phyloP scores from a whole-genome alignment of 345 rosid species.

The Brassica nigra region DNA sequence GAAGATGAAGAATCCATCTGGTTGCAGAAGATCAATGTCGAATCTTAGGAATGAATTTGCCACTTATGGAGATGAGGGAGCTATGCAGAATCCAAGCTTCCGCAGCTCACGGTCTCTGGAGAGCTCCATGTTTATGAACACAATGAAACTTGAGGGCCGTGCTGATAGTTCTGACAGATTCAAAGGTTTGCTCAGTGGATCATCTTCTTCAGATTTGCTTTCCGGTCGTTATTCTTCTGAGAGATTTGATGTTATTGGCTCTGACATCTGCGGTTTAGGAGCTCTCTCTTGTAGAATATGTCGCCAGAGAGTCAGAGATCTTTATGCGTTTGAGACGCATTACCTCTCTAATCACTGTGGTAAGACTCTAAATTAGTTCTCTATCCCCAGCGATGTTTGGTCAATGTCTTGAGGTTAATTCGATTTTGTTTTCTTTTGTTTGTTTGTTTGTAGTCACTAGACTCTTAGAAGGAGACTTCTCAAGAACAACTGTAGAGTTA shows the following conservation, averaged over 20 bases:
- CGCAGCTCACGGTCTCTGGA: conserved; percentile 56
- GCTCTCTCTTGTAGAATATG: conserved; percentile 55
- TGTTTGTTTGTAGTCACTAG: conserved; percentile 47
- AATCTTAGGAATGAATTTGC: conserved; percentile 46
- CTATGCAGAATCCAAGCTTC: conserved; percentile 40
- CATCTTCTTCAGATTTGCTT: conserved; percentile 28
- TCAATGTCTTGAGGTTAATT: neutral
- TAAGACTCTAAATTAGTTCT: conserved; percentile 21
- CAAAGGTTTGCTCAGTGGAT: neutral
- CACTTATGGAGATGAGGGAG: conserved; percentile 33
- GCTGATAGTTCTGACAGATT: neutral
- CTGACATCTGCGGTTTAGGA: conserved; percentile 35
- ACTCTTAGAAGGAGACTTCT: conserved; percentile 65
- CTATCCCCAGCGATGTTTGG: neutral
- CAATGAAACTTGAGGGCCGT: conserved; percentile 42
- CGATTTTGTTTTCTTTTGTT: neutral
- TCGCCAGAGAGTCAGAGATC: conserved; percentile 43
- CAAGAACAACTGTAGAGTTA: conserved; percentile 65
- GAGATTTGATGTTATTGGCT: conserved; percentile 37
- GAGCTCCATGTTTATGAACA: conserved; percentile 44
- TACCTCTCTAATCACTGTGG: conserved; percentile 68
- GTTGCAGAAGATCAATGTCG: conserved; percentile 49
- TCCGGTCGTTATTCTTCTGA: conserved; percentile 17
- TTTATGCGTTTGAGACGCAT: conserved; percentile 56
- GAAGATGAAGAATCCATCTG: conserved; percentile 16